Evolutionary conservation across 2,329 filamentous ascomycete species (phyloP).

Genomic region (Neofusicoccum ribis): DNA sequence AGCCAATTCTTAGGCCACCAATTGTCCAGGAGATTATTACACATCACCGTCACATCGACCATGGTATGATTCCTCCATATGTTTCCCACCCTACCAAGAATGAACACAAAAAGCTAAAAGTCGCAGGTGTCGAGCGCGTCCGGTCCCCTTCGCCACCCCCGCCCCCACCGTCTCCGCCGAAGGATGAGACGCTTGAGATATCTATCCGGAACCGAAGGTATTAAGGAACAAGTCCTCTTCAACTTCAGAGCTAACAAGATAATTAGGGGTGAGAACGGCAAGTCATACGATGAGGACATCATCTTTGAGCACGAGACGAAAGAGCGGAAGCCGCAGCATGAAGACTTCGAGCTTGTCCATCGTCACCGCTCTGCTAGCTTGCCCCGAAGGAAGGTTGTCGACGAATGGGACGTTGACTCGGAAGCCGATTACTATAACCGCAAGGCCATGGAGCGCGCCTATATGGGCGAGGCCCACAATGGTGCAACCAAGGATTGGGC

Average conservation of each 20-base stretch:
- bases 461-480: conserved; percentile 71
- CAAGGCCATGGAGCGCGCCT: conserved; percentile 67
- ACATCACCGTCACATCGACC: conserved; percentile 82
- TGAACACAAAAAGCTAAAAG: conserved; percentile 17
- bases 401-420: conserved; percentile 50
- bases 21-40: conserved; percentile 89
- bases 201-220: conserved; percentile 47
- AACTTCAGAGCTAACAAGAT: not conserved
- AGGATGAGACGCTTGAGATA: conserved; percentile 57
- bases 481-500: conserved; percentile 76
- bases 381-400: conserved; percentile 51
- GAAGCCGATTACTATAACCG: conserved; percentile 66
- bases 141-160: conserved; percentile 52
- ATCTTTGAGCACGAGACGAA: conserved; percentile 58
- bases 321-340: conserved; percentile 25
- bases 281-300: conserved; percentile 64
- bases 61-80: conserved; percentile 60
- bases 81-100: not conserved
- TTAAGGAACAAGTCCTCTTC: not conserved
- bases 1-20: conserved; percentile 71
- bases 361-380: conserved; percentile 42
- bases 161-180: conserved; percentile 47
- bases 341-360: conserved; percentile 30
- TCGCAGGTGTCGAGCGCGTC: conserved; percentile 47
- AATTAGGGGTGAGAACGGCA: conserved; percentile 35